Evolutionary conservation across 2,329 filamentous ascomycete species (phyloP).

Genomic region (Colletotrichum theobromicola): DNA sequence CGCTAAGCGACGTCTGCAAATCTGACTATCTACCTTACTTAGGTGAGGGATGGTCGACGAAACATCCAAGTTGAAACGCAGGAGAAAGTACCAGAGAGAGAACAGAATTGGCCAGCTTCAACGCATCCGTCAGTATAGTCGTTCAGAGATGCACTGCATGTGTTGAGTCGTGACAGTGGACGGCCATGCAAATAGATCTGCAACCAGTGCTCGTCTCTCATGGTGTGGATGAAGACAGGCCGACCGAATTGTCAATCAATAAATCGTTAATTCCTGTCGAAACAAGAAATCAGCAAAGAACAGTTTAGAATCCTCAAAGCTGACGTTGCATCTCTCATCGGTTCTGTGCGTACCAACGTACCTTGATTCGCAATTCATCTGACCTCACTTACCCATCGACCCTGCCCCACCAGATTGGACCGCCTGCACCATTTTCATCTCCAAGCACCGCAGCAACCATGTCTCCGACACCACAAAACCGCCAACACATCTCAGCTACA

Average conservation of each 20-base stretch:
- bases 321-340: not conserved
- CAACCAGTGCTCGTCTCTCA: not conserved
- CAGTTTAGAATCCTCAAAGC: not conserved
- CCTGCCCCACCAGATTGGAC: conserved; percentile 19
- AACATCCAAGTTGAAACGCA: not conserved
- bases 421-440: conserved; percentile 10
- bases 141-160: not conserved
- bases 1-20: not conserved
- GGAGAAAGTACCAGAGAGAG: not conserved
- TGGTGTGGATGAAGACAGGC: not conserved
- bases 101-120: not conserved
- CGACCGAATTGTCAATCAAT: not conserved
- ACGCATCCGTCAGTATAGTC: not conserved
- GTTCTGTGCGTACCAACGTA: not conserved
- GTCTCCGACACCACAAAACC: conserved; percentile 42
- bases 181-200: not conserved
- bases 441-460: conserved; percentile 28
- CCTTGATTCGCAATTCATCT: conserved; percentile 15
- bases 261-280: not conserved
- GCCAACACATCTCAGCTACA: conserved; percentile 38
- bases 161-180: not conserved
- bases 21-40: not conserved
- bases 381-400: conserved; percentile 18
- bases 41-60: not conserved
- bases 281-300: not conserved